Base-by-base conservation (phyloP, 495 filamentous ascomycete genomes). In the Aspergillus hancockii region DNA sequence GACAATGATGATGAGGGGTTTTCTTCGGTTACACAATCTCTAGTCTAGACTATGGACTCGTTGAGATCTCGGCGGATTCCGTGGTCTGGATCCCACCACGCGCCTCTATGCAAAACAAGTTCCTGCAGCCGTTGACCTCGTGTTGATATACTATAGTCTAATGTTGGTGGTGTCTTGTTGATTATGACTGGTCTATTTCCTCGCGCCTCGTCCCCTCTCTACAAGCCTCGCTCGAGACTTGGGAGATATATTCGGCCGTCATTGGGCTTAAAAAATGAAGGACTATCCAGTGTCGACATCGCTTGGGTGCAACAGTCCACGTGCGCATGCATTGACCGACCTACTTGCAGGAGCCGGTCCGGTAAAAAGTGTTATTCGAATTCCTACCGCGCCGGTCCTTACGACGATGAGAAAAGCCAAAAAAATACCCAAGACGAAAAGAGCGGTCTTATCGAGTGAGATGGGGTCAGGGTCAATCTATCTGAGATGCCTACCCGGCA, bases 261-360 rank as follows among this genome's bases (percentile, higher is more conserved):
- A 41, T 41, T 41, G 38, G 38, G 7, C n/a, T 14, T n/a, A n/a
- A 28, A 28, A 28, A 28, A 52, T 32, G 23, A 32, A 54, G 32
- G 34, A 28, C 25, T 28, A n/a, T n/a, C n/a, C 34, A 7, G 13
- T 12, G 31, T 52, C 19, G 32, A 51, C 25, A 21, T 60, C 52
- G 50, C 49, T 53, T 51, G 50, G 41, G 46, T 32, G 38, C 45
- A 55, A 62, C 51, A 30, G 51, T 54, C 54, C 61, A 59, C 57
- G 61, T 59, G 61, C 46, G 61, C 50, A 57, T 63, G 61, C 61
- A 63, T 57, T 55, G 61, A 59, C 61, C 61, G 61, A 59, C 61
- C 61, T 59, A 25, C 58, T n/a, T 23, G 5, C 50, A 36, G 19
- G 36, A 9, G 14, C 34, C 19, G 19, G 7, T 53, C 43, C 34